A percentile compares a stretch with the other conserved stretches of the same genome.
phyloP scores from a whole-genome alignment of 257 asterid species.

The Nicotiana knightiana region DNA sequence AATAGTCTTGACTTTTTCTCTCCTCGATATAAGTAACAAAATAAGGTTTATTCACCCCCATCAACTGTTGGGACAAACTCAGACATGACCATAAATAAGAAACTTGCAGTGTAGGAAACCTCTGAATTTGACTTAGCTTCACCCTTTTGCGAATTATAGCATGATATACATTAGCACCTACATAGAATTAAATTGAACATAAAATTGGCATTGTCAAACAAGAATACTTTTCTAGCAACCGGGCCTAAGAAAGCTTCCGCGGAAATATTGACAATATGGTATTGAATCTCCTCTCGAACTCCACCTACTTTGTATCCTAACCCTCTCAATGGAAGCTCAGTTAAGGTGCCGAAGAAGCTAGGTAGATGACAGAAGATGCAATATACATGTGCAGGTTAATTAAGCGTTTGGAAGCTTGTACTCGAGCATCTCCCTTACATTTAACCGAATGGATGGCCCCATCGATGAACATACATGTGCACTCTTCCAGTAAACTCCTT shows the following conservation, averaged over 20 bases:
- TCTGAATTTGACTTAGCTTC: background rate
- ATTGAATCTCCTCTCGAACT: background rate
- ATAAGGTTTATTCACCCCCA: background rate
- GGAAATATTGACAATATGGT: background rate
- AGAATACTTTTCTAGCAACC: background rate
- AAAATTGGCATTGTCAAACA: background rate
- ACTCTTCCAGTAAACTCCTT: constrained; percentile 92
- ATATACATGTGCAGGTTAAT: constrained; percentile 32
- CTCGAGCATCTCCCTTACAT: constrained; percentile 71
- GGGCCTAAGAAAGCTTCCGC: constrained; percentile 7
- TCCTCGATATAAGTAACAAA: too few relatives aligned
- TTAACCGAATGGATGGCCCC: constrained; percentile 95
- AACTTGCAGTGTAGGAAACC: background rate
- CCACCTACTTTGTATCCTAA: constrained; percentile 6
- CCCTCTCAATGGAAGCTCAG: constrained; percentile 12
- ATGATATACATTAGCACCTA: background rate
- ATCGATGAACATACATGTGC: constrained; percentile 89
- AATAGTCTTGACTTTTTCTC: too few relatives aligned
- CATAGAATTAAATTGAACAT: background rate
- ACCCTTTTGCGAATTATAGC: background rate
- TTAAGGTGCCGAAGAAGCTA: constrained; percentile 3
- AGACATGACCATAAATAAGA: background rate
- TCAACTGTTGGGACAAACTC: background rate
- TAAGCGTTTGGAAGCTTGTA: constrained; percentile 50
- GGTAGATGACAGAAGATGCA: constrained; percentile 18